Base-by-base conservation (phyloP, 1,284 basidiomycete genomes). In the Fomitopsis betulina region DNA sequence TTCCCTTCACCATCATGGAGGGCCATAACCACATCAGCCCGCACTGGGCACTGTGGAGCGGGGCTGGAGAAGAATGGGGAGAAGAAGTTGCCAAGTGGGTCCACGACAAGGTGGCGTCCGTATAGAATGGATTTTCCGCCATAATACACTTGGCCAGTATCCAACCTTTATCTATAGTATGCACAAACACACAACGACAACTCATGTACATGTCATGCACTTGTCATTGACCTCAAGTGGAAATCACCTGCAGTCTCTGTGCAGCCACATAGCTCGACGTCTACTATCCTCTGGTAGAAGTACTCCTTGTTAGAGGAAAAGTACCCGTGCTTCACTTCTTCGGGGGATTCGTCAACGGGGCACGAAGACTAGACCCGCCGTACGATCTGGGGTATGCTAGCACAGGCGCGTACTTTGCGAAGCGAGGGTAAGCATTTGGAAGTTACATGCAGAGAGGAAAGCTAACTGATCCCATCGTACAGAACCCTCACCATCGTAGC, bases 21-120 rank as follows among this genome's bases (percentile, higher is more conserved):
- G 79, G 79, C 0, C 86, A 89, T 61, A 87, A 87, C 67, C 86
- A 88, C 62, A 73, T 87, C 57, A 88, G 85, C 60, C 65, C 78
- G 15, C 76, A 77, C 53, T 78, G 72, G 72, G 76, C 77, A 7
- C 65, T 87, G 58, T 68, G 73, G 4, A 79, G 76, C 0, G 85
- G 85, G 2, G 67, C 81, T 62, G 86, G 82, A 8, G 86, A 87
- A 65, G 75, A 79, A 38, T 87, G 86, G 85, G 85, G 75, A 1
- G 73, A 79, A 58, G 76, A 82, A 25, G 74, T 79, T 3, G 70
- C 71, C 6, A 67, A 70, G 9, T 87, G 84, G 67, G 53, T 71
- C 15, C 23, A 30, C 5, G 23, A 47, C 4, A 47, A 30, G 25
- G 42, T n/a, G 8, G 17, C 39, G n/a, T 42, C 39, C n/a, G 15